phyloP scores from a whole-genome alignment of 768 basidiomycete genomes.

The Amanita rubescens region DNA sequence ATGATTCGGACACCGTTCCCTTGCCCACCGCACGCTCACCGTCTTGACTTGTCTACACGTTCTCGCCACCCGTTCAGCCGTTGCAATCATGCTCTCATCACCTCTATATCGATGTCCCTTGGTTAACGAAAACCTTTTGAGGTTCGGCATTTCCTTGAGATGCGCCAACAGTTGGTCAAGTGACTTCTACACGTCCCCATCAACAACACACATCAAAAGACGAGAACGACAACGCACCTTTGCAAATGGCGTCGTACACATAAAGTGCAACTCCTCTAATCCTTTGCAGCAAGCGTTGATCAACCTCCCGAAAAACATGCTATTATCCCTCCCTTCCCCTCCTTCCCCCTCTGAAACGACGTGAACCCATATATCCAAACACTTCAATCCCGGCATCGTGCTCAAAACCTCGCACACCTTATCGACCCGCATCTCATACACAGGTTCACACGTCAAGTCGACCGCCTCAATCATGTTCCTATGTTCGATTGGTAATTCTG shows the following conservation, averaged over 20 bases:
- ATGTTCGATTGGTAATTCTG: constrained; percentile 24
- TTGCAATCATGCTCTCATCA: constrained; percentile 38
- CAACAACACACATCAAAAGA: background rate
- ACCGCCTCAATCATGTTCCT: constrained; percentile 29
- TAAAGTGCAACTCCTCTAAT: constrained; percentile 41
- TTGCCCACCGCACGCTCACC: constrained; percentile 42
- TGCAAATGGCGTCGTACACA: constrained; percentile 42
- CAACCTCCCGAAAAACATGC: constrained; percentile 27
- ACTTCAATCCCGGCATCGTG: constrained; percentile 29
- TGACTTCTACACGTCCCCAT: constrained; percentile 27
- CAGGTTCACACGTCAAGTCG: constrained; percentile 43
- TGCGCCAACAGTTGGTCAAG: constrained; percentile 32
- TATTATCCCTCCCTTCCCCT: background rate
- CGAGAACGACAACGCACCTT: constrained; percentile 21
- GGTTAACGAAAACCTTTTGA: constrained; percentile 39
- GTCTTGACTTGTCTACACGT: constrained; percentile 28
- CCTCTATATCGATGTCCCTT: constrained; percentile 37
- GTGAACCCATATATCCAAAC: constrained; percentile 43
- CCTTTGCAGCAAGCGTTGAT: constrained; percentile 25
- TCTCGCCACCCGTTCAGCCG: constrained; percentile 30
- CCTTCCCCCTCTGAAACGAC: too few relatives aligned
- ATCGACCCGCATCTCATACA: constrained; percentile 29
- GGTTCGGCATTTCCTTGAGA: constrained; percentile 29
- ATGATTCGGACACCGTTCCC: constrained; percentile 39
- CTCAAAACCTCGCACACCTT: constrained; percentile 28